Percentiles rank a stretch among this genome's conserved stretches.
Conservation (phyloP, 768 basidiomycete species). For the Tylopilus plumbeoviolaceoides region DNA sequence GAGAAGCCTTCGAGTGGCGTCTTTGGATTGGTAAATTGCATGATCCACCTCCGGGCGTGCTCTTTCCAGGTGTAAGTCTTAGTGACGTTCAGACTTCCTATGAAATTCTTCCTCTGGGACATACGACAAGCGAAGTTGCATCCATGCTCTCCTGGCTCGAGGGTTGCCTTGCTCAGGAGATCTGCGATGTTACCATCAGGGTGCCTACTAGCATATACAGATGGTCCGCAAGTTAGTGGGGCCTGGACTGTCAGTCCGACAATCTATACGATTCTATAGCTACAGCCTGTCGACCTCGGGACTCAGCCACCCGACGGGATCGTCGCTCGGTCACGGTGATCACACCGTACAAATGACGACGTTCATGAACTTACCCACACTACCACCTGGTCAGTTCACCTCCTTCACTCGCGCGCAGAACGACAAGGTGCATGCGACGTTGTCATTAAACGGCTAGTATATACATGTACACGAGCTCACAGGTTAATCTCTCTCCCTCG, state of each 20-base stretch:
- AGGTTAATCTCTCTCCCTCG: conserved; percentile 6
- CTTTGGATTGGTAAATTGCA: conserved; percentile 83
- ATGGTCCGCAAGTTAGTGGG: conserved; percentile 8
- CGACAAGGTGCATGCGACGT: conserved; percentile 28
- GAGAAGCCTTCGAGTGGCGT: conserved; percentile 84
- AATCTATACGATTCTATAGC: conserved; percentile 13
- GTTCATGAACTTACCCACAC: conserved; percentile 43
- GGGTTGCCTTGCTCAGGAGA: conserved; percentile 33
- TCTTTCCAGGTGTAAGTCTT: conserved; percentile 47
- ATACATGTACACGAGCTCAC: conserved; percentile 19
- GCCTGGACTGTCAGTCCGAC: conserved; percentile 24
- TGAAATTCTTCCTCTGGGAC: neutral
- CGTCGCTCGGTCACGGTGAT: conserved; percentile 50
- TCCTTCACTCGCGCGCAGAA: conserved; percentile 33
- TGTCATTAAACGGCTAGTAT: conserved; percentile 15
- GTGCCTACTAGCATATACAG: conserved; percentile 21
- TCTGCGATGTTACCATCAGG: conserved; percentile 41
- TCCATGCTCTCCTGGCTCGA: conserved; percentile 6
- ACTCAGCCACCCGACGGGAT: conserved; percentile 56
- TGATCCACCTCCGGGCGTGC: conserved; percentile 33
- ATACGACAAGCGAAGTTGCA: conserved; percentile 2
- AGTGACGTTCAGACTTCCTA: conserved; percentile 27
- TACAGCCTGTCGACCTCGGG: conserved; percentile 51
- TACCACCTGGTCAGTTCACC: conserved; percentile 36
- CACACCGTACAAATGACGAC: conserved; percentile 53